phyloP scores from a whole-genome alignment of 2,329 filamentous ascomycete genomes.

The Sporothrix globosa region DNA sequence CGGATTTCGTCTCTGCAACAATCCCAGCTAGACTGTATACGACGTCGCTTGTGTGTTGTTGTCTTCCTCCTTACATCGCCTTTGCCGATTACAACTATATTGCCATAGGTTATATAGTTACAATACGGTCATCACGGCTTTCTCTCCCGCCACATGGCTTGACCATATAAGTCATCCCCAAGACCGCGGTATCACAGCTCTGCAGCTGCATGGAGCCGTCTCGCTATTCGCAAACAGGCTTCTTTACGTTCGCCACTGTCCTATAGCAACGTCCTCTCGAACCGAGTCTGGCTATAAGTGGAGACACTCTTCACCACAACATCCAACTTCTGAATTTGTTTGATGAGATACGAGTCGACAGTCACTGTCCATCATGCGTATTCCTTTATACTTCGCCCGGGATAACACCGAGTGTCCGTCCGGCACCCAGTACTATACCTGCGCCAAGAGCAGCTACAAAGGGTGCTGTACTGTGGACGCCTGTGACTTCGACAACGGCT shows the following conservation, averaged over 20 bases:
- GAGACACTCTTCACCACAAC: neutral
- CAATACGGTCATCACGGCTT: neutral
- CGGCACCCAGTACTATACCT: slow-evolving; percentile 46
- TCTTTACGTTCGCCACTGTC: neutral
- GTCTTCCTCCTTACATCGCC: neutral
- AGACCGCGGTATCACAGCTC: neutral
- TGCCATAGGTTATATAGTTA: neutral
- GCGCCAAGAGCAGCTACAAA: slow-evolving; percentile 44
- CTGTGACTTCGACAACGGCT: slow-evolving; percentile 44
- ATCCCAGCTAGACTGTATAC: neutral
- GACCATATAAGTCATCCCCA: slow-evolving; percentile 1
- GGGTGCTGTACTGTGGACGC: slow-evolving; percentile 54
- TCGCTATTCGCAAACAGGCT: neutral
- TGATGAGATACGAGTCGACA: neutral
- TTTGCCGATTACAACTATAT: neutral
- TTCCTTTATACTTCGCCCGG: slow-evolving; percentile 9
- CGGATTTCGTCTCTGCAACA: neutral
- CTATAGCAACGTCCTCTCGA: no score
- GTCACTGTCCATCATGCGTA: slow-evolving; percentile 33
- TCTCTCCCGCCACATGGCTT: neutral
- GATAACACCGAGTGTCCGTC: slow-evolving; percentile 39
- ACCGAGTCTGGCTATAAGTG: neutral
- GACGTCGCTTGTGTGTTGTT: neutral
- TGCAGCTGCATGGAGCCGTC: neutral
- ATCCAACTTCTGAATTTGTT: neutral